Evolutionary conservation across 164 flowering plant species (phyloP), one percentile per base, ranked within the genome.

Genomic region (Macadamia integrifolia): DNA sequence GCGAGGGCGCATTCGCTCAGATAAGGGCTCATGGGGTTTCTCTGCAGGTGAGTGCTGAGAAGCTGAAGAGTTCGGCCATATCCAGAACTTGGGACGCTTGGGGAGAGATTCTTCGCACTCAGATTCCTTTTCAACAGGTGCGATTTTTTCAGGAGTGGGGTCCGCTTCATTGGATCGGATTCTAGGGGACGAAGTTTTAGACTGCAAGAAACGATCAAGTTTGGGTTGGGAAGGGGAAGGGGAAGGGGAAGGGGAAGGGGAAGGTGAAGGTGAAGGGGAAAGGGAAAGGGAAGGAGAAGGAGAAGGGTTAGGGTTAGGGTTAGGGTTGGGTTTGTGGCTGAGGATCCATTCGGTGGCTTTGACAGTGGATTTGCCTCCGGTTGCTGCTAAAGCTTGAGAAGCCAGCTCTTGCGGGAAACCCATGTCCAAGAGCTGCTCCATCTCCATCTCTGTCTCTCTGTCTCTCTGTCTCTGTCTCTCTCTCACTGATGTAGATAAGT

Each of bases 281-380:
- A 2, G 5, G 40, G 40, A 35, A 2, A 2, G 52, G 60, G 30
- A 65, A 61, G 70, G 80, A 62, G 65, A 71, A 79, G 89, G 89
- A 32, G 32, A 64, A 65, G 73, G 62, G 62, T 60, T 64, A 23
- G 61, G 32, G 74, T 61, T 64, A 6, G 64, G 35, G 64, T 8
- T 46, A 35, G 40, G 40, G 2, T 8, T 46, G 50, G 60, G 30
- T 67, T 69, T 60, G 63, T 71, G 80, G 64, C 68, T 72, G 80
- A 92, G 89, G 56, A 92, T 81, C 92, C 89, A 92, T 17, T 92
- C 96, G 71, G 92, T 80, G 80, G 97, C 97, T 75, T 77, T 71
- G 80, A 72, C 68, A 65, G 78, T 71, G 76, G 91, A 84, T 11
- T 82, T 72, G 71, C 92, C 88, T 66, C 91, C 92, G 60, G 90